phyloP scores from a whole-genome alignment of 2,329 filamentous ascomycete genomes.

The Nemania abortiva region DNA sequence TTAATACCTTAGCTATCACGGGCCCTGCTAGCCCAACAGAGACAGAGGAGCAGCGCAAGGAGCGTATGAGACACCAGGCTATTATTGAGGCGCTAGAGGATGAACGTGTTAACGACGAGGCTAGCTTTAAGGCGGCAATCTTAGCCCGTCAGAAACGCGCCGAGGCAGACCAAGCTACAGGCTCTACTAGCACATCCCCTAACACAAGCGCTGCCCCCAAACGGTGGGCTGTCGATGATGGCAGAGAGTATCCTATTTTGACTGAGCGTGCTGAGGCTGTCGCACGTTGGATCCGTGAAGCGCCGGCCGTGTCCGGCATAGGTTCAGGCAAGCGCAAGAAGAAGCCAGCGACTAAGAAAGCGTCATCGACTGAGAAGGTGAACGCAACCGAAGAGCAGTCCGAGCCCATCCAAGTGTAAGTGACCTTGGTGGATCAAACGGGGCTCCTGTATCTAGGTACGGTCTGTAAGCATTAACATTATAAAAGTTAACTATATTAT shows the following conservation, averaged over 20 bases:
- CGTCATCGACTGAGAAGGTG: slow-evolving; percentile 34
- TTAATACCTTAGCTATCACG: slow-evolving; percentile 54
- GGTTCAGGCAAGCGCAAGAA: slow-evolving; percentile 51
- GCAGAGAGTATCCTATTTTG: slow-evolving; percentile 75
- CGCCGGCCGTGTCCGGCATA: slow-evolving; percentile 55
- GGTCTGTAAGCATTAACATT: slow-evolving; percentile 11
- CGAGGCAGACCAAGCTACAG: slow-evolving; percentile 62
- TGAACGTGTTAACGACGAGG: slow-evolving; percentile 75
- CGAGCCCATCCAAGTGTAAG: slow-evolving; percentile 20
- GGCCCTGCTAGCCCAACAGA: slow-evolving; percentile 53
- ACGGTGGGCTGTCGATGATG: slow-evolving; percentile 73
- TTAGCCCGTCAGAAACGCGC: slow-evolving; percentile 69
- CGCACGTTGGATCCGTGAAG: slow-evolving; percentile 75
- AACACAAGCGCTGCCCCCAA: slow-evolving; percentile 54
- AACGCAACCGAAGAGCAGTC: slow-evolving; percentile 25
- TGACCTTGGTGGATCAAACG: slow-evolving; percentile 2
- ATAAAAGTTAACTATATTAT: slow-evolving; percentile 24
- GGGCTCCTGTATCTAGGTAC: background rate
- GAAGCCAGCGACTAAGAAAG: slow-evolving; percentile 47
- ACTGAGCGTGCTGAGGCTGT: slow-evolving; percentile 78
- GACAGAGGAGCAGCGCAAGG: slow-evolving; percentile 66
- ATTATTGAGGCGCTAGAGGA: slow-evolving; percentile 76
- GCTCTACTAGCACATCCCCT: slow-evolving; percentile 40
- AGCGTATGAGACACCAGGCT: slow-evolving; percentile 72
- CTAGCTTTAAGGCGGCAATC: slow-evolving; percentile 73